A percentile compares a stretch with the other conserved stretches of the same genome.
phyloP scores from a whole-genome alignment of 371 early-diverging fungal genomes.

The Nosema granulosis region DNA sequence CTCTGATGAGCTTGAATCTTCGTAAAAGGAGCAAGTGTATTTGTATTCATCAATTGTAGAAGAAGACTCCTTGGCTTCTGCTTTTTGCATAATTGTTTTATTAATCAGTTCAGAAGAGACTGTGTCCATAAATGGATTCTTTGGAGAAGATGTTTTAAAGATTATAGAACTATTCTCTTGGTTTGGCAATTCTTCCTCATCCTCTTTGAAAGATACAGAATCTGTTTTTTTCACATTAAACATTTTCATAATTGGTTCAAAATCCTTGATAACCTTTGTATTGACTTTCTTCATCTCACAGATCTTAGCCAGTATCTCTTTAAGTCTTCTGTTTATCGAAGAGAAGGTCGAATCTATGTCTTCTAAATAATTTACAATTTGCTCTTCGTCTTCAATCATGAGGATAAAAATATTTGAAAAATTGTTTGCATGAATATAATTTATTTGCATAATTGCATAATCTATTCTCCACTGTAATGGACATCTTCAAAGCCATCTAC shows the following conservation, averaged over 20 bases:
- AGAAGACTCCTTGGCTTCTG: conserved; percentile 2
- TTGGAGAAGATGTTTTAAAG: conserved; percentile 41
- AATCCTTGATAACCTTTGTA: conserved; percentile 28
- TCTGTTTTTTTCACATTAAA: conserved; percentile 22
- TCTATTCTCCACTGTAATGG: background rate
- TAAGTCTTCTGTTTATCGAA: conserved; percentile 50
- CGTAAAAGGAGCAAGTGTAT: conserved; percentile 5
- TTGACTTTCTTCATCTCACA: conserved; percentile 21
- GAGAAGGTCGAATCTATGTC: conserved; percentile 59
- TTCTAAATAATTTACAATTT: conserved; percentile 52
- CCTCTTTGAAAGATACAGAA: background rate
- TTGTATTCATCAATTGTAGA: conserved; percentile 8
- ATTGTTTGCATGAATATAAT: background rate
- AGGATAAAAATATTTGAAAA: background rate
- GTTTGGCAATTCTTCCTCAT: background rate
- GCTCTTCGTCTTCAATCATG: conserved; percentile 58
- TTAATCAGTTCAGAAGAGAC: conserved; percentile 31
- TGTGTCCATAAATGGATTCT: conserved; percentile 52
- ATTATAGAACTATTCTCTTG: conserved; percentile 16
- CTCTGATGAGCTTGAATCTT: conserved; percentile 24
- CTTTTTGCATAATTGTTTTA: conserved; percentile 21
- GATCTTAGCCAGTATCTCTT: conserved; percentile 49
- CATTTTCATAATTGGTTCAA: conserved; percentile 41
- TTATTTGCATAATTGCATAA: background rate
- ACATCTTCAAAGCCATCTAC: conserved; percentile 51